Percentiles rank a stretch among this genome's conserved stretches.
Evolutionary conservation across 176 grass and related monocot species (phyloP).

Genomic region (Ananas comosus): DNA sequence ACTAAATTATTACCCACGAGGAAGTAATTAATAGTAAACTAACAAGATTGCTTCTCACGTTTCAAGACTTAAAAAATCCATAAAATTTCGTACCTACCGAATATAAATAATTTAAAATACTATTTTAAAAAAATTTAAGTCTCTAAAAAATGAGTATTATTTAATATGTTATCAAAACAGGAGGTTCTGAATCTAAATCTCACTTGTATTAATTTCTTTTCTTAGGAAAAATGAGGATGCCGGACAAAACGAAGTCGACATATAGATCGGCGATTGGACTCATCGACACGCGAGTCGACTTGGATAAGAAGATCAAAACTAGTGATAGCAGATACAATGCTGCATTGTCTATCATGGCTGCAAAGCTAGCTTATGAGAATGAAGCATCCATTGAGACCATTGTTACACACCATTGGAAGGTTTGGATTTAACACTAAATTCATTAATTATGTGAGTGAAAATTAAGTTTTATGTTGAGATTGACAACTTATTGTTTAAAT

Average conservation of each 20-base stretch:
- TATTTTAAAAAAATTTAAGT: too few relatives aligned
- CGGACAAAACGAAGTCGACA: conserved; percentile 31
- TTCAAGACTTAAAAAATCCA: not conserved
- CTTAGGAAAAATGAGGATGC: conserved; percentile 44
- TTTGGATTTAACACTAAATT: not conserved
- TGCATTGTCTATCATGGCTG: conserved; percentile 69
- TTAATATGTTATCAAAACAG: too few relatives aligned
- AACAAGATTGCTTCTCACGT: not conserved
- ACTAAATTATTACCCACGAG: not conserved
- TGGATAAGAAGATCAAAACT: conserved; percentile 48
- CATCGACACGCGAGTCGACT: conserved; percentile 45
- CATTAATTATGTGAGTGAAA: not conserved
- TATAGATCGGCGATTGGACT: conserved; percentile 49
- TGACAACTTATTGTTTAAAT: not conserved
- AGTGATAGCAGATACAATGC: conserved; percentile 43
- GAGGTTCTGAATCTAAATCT: too few relatives aligned
- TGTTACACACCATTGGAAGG: conserved; percentile 47
- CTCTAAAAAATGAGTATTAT: too few relatives aligned
- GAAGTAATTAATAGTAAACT: not conserved
- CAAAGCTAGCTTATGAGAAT: conserved; percentile 72
- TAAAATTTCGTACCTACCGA: not conserved
- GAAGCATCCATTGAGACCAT: conserved; percentile 30
- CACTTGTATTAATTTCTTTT: not conserved
- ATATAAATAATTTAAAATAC: not conserved
- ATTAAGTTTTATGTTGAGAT: not conserved